These are phyloP conservation scores for Wallacemonas collosoma DNA, from an alignment of 208 protist genomes.

Conservation along the genomic window DNA sequence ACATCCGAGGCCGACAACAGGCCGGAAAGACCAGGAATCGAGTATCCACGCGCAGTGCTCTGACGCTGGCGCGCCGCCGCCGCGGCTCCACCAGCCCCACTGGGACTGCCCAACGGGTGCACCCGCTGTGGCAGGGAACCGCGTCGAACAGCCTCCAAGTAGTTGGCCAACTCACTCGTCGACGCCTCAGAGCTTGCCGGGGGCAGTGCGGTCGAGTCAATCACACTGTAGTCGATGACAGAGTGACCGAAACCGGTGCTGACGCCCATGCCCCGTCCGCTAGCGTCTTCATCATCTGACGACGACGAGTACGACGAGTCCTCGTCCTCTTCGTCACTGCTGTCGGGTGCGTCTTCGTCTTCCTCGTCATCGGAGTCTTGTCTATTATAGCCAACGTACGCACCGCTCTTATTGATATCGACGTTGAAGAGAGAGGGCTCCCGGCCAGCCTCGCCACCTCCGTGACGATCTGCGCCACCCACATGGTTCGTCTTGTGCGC, in stretches of 20 bases:
- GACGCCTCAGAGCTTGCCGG: constrained; percentile 1
- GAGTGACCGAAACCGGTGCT: constrained; percentile 3
- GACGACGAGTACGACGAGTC: background rate
- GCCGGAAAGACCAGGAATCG: constrained; percentile 12
- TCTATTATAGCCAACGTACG: constrained; percentile 14
- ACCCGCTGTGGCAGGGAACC: background rate
- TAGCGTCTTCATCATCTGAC: background rate
- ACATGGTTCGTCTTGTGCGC: background rate
- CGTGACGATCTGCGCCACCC: too few species aligned
- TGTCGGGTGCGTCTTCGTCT: constrained; percentile 21
- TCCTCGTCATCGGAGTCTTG: constrained; percentile 1
- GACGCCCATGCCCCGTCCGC: constrained; percentile 2
- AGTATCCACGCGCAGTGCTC: constrained; percentile 11
- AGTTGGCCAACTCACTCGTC: constrained; percentile 7
- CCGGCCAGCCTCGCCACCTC: background rate
- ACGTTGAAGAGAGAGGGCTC: constrained; percentile 21
- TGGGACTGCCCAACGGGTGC: background rate
- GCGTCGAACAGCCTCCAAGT: background rate
- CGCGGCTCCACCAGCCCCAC: background rate
- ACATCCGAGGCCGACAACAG: constrained; percentile 10
- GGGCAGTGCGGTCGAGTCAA: constrained; percentile 21
- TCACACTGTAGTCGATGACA: constrained; percentile 18
- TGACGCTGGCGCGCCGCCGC: background rate
- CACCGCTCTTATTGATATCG: constrained; percentile 25
- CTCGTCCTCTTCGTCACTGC: constrained; percentile 18